phyloP scores from a whole-genome alignment of 2,329 filamentous ascomycete species.

The Penicillium sp. region DNA sequence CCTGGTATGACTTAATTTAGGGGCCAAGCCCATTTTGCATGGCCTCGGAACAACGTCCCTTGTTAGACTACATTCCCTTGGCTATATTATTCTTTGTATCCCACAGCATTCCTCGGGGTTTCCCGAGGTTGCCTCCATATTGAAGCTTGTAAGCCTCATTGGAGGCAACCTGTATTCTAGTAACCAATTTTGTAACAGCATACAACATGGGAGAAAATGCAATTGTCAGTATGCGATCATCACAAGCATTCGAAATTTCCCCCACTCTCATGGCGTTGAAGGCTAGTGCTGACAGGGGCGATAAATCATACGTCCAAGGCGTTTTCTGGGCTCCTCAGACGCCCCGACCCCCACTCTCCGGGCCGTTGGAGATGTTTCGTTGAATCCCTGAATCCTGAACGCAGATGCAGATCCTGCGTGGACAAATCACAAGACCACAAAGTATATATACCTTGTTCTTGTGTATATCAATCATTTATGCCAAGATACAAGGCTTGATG shows the following conservation, averaged over 20 bases:
- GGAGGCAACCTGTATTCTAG: too few species aligned
- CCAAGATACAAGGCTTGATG: too few species aligned
- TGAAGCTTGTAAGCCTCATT: neutral
- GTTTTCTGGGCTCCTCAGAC: neutral
- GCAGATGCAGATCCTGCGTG: neutral
- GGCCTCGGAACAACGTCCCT: slow-evolving; percentile 4
- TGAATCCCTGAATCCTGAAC: neutral
- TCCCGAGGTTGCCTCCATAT: neutral
- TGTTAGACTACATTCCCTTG: slow-evolving; percentile 5
- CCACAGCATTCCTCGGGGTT: neutral
- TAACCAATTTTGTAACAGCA: too few species aligned
- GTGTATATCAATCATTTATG: too few species aligned
- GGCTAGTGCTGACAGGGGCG: slow-evolving; percentile 1
- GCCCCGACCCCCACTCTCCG: too few species aligned
- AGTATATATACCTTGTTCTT: too few species aligned
- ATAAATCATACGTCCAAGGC: neutral
- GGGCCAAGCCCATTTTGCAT: neutral
- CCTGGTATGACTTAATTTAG: slow-evolving; percentile 53
- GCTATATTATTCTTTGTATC: slow-evolving; percentile 9
- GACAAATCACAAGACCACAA: too few species aligned
- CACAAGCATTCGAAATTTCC: neutral
- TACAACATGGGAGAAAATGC: neutral
- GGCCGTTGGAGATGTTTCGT: too few species aligned
- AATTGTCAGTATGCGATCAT: neutral
- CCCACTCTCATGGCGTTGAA: neutral